These are phyloP conservation scores for Penicillium daleae DNA, from an alignment of 495 filamentous ascomycete genomes.

Conservation along the genomic window DNA sequence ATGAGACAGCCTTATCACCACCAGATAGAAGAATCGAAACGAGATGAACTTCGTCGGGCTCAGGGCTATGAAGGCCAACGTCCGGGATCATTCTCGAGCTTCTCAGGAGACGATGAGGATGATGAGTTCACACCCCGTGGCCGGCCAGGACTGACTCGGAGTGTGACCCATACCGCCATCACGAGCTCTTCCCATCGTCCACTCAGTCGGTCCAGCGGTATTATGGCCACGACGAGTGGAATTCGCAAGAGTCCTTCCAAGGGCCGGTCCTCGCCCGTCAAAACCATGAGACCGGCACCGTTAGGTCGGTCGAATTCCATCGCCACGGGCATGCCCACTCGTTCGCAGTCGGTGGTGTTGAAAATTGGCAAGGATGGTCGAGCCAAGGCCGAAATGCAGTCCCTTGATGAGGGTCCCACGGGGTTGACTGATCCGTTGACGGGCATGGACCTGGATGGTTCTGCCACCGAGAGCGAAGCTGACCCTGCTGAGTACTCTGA, in stretches of 20 bases:
- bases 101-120: constrained; percentile 48
- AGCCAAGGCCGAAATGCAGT: constrained; percentile 70
- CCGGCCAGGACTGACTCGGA: constrained; percentile 62
- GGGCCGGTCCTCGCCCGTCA: constrained; percentile 46
- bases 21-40: constrained; percentile 58
- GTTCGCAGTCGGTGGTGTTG: constrained; percentile 61
- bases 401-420: constrained; percentile 51
- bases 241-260: constrained; percentile 52
- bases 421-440: constrained; percentile 46
- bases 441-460: constrained; percentile 52
- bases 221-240: constrained; percentile 42
- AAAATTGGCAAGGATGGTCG: constrained; percentile 72
- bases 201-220: constrained; percentile 33
- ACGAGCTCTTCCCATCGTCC: constrained; percentile 35
- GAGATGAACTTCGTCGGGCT: constrained; percentile 55
- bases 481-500: constrained; percentile 69
- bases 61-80: constrained; percentile 18
- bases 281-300: constrained; percentile 36
- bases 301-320: constrained; percentile 39
- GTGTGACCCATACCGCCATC: constrained; percentile 52
- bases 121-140: constrained; percentile 46
- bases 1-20: constrained; percentile 60
- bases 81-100: constrained; percentile 17
- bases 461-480: constrained; percentile 51
- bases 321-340: constrained; percentile 36